Conservation (phyloP, 176 grass and related monocot species). For the Zoysia japonica region DNA sequence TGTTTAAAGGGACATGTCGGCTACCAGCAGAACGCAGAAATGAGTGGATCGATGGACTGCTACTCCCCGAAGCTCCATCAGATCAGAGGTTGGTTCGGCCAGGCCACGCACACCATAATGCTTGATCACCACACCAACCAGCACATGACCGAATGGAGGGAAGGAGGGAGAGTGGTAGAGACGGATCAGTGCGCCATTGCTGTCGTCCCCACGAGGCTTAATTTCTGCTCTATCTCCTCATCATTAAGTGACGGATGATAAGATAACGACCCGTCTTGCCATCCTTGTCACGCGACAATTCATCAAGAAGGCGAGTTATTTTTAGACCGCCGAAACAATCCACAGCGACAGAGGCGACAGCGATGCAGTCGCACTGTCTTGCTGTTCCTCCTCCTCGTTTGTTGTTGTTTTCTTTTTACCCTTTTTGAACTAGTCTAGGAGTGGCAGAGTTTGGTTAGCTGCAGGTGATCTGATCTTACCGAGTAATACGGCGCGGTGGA, state of each 20-base stretch:
- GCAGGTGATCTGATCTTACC: slow-evolving; percentile 38
- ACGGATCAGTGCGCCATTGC: slow-evolving; percentile 10
- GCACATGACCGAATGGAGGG: slow-evolving; percentile 6
- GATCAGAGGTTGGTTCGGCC: neutral
- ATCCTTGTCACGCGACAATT: neutral
- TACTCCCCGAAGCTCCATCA: neutral
- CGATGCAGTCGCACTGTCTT: neutral
- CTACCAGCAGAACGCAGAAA: neutral
- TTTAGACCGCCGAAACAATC: neutral
- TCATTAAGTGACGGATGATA: too few species aligned
- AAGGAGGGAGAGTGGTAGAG: neutral
- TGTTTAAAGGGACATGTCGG: slow-evolving; percentile 41
- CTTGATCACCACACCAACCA: neutral
- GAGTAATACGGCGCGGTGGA: slow-evolving; percentile 74
- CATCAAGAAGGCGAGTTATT: slow-evolving; percentile 6
- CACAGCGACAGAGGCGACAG: neutral
- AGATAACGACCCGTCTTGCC: too few species aligned
- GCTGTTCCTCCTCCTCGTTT: neutral
- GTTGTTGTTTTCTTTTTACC: neutral
- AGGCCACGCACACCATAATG: neutral
- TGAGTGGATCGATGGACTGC: too few species aligned
- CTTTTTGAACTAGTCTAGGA: too few species aligned
- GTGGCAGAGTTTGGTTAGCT: neutral
- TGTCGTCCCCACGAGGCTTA: slow-evolving; percentile 16
- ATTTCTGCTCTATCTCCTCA: too few species aligned